These are phyloP conservation scores for Boletellus sp. DNA, from an alignment of 768 basidiomycete genomes.

Conservation along the genomic window DNA sequence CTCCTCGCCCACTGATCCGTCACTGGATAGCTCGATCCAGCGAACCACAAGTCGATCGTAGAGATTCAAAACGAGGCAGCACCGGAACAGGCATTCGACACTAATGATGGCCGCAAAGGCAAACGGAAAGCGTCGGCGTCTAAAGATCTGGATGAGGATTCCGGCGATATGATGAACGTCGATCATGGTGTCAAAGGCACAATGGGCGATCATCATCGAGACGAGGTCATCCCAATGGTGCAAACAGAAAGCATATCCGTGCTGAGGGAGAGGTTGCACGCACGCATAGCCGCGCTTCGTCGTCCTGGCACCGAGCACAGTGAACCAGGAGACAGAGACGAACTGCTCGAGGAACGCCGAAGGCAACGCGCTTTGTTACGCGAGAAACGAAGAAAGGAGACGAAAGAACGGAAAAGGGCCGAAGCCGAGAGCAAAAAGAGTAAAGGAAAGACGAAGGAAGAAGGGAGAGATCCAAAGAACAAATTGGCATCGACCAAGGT, in stretches of 20 bases:
- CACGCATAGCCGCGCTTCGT: conserved; percentile 68
- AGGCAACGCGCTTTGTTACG: conserved; percentile 75
- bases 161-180: conserved; percentile 25
- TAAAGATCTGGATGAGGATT: conserved; percentile 25
- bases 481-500: conserved; percentile 56
- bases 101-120: conserved; percentile 33
- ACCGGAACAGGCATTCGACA: conserved; percentile 21
- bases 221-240: conserved; percentile 60
- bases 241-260: conserved; percentile 54
- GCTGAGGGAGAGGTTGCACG: conserved; percentile 71
- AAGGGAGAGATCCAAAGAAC: conserved; percentile 41
- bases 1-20: background rate
- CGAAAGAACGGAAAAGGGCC: conserved; percentile 72
- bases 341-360: conserved; percentile 76
- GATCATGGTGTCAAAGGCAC: conserved; percentile 10
- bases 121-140: conserved; percentile 44
- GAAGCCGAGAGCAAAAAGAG: conserved; percentile 58
- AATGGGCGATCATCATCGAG: too few relatives aligned
- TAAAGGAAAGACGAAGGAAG: conserved; percentile 44
- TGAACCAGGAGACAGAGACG: conserved; percentile 69
- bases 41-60: conserved; percentile 73
- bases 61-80: conserved; percentile 66
- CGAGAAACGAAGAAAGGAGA: conserved; percentile 81
- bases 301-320: conserved; percentile 33
- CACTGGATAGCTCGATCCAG: conserved; percentile 76